These are phyloP conservation scores for Cunninghamia lanceolata DNA, from an alignment of 75 land plant species.

Conservation along the genomic window DNA sequence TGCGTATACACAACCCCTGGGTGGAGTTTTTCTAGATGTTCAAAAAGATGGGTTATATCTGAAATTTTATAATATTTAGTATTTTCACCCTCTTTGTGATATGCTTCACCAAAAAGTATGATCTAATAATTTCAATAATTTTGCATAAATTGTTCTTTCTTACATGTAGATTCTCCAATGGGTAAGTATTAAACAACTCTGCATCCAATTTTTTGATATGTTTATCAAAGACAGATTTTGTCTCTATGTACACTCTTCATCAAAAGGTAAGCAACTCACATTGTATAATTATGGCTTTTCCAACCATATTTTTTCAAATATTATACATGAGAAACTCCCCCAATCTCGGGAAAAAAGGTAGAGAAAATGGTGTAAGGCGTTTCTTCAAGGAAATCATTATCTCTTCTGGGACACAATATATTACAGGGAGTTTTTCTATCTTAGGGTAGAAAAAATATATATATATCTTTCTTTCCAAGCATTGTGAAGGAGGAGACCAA, in stretches of 20 bases:
- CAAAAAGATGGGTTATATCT: neutral
- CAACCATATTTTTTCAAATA: neutral
- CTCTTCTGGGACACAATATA: no score
- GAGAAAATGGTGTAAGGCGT: no score
- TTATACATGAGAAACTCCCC: neutral
- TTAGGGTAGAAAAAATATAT: no score
- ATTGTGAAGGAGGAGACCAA: no score
- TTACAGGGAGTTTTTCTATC: no score
- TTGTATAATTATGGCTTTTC: neutral
- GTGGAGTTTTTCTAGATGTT: neutral
- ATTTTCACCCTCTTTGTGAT: neutral
- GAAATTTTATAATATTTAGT: no score
- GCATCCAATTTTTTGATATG: no score
- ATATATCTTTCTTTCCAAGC: no score
- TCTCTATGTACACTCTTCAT: neutral
- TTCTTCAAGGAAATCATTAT: no score
- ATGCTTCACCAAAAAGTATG: neutral
- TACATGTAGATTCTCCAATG: neutral
- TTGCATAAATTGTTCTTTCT: neutral
- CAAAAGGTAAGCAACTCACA: neutral
- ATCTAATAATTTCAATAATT: no score
- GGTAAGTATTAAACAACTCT: neutral
- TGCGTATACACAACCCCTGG: neutral
- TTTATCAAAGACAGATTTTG: no score
- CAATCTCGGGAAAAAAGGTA: no score